A percentile compares a stretch with the other conserved stretches of the same genome.
These are phyloP conservation scores for Fusarium sp. DNA, from an alignment of 2,329 filamentous ascomycete genomes.

Conservation along the genomic window DNA sequence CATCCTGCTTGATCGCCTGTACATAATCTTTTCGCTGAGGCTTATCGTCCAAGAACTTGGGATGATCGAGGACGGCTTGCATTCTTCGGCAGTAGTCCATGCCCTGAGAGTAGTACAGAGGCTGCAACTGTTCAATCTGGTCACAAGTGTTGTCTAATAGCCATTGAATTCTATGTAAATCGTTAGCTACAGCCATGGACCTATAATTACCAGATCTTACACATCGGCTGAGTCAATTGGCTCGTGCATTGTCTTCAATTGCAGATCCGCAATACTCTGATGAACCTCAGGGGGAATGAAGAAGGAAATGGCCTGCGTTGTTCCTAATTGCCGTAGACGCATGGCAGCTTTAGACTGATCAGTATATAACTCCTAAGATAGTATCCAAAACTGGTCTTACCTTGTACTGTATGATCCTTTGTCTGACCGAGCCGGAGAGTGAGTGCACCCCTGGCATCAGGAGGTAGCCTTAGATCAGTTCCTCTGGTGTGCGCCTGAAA, in stretches of 20 bases:
- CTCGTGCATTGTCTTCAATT: slow-evolving; percentile 43
- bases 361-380: no score
- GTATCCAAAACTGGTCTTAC: slow-evolving; percentile 49
- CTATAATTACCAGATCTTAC: slow-evolving; percentile 48
- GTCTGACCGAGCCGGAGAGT: slow-evolving; percentile 71
- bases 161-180: slow-evolving; percentile 60
- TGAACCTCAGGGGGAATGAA: slow-evolving; percentile 73
- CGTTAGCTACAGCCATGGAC: slow-evolving; percentile 12
- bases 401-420: slow-evolving; percentile 68
- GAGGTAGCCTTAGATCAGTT: slow-evolving; percentile 70
- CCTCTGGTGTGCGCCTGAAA: slow-evolving; percentile 56
- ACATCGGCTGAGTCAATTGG: slow-evolving; percentile 44
- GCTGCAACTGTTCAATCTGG: slow-evolving; percentile 70
- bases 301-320: slow-evolving; percentile 69
- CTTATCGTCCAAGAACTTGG: slow-evolving; percentile 59
- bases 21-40: slow-evolving; percentile 57
- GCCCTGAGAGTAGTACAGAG: slow-evolving; percentile 72
- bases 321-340: slow-evolving; percentile 70
- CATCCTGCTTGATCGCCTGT: slow-evolving; percentile 59
- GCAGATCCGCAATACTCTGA: slow-evolving; percentile 70
- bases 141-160: slow-evolving; percentile 74
- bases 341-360: slow-evolving; percentile 67
- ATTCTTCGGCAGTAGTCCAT: slow-evolving; percentile 70
- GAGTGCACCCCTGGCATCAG: slow-evolving; percentile 63
- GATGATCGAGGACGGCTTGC: slow-evolving; percentile 63